These are phyloP conservation scores for Pelargonium australe DNA, from an alignment of 441 rosid genomes.

Conservation along the genomic window DNA sequence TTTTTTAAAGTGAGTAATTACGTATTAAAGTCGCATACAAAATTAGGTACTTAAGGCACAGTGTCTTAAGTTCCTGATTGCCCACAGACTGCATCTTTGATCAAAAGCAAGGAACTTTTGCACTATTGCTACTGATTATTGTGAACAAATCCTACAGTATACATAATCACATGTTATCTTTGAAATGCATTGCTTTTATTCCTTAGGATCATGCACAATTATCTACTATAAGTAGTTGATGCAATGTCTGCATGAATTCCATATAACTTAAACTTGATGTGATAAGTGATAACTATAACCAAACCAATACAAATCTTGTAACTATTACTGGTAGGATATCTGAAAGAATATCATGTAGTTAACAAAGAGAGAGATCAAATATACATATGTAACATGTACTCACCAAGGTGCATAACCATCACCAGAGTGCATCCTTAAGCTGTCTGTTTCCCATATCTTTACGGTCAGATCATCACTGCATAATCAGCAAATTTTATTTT, in stretches of 20 bases:
- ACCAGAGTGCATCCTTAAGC: conserved; percentile 47
- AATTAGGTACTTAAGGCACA: background rate
- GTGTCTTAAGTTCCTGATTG: background rate
- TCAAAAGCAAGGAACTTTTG: background rate
- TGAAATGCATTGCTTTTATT: background rate
- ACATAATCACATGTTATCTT: background rate
- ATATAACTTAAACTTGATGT: background rate
- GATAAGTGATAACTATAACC: background rate
- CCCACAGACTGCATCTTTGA: background rate
- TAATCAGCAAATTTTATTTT: conserved; percentile 15
- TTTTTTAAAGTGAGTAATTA: background rate
- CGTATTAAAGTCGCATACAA: background rate
- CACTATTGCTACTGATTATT: background rate
- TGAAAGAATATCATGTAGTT: conserved; percentile 6
- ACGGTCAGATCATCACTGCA: conserved; percentile 43
- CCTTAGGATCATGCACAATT: background rate
- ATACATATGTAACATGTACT: conserved; percentile 26
- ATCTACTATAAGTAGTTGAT: background rate
- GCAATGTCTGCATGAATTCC: background rate
- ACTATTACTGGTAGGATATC: background rate
- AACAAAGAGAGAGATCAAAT: conserved; percentile 14
- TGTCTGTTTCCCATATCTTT: conserved; percentile 24
- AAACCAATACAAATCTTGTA: background rate
- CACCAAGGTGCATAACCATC: conserved; percentile 76
- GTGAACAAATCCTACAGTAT: background rate